Percentiles rank a stretch among this genome's conserved stretches.
phyloP scores from a whole-genome alignment of 1,284 basidiomycete species.

The Pisolithus thermaeus region DNA sequence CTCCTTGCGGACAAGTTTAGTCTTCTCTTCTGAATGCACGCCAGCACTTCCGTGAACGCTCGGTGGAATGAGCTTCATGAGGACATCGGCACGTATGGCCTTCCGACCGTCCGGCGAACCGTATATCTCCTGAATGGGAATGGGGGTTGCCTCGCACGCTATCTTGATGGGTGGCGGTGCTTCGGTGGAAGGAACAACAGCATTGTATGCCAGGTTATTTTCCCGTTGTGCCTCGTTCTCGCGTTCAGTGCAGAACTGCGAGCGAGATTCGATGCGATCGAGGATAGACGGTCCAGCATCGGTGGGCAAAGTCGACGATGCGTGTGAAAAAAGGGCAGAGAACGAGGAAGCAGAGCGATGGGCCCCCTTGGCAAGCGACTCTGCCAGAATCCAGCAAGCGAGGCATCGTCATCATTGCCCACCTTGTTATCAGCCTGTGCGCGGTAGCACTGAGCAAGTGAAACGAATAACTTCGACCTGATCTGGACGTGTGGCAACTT shows the following conservation, averaged over 20 bases:
- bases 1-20: conserved; percentile 88
- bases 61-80: conserved; percentile 83
- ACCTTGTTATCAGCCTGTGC: conserved; percentile 73
- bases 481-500: conserved; percentile 42
- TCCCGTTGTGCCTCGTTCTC: conserved; percentile 77
- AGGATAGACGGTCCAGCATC: conserved; percentile 77
- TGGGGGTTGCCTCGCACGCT: conserved; percentile 69
- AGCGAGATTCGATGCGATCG: conserved; percentile 82
- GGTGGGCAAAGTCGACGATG: conserved; percentile 81
- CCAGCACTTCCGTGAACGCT: conserved; percentile 95
- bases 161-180: conserved; percentile 81
- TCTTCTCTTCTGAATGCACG: conserved; percentile 98
- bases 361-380: conserved; percentile 82
- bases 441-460: conserved; percentile 85
- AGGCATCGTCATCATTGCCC: conserved; percentile 83
- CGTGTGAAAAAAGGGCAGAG: conserved; percentile 64
- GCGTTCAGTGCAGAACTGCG: conserved; percentile 72
- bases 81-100: conserved; percentile 91
- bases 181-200: conserved; percentile 80
- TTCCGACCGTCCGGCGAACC: conserved; percentile 89
- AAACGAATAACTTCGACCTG: conserved; percentile 87
- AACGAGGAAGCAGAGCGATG: conserved; percentile 67
- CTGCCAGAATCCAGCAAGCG: too few relatives aligned
- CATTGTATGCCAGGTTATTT: conserved; percentile 98
- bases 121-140: conserved; percentile 94